Evolutionary conservation across 2,329 filamentous ascomycete species (phyloP).

Genomic region (Ustilaginoidea virens): DNA sequence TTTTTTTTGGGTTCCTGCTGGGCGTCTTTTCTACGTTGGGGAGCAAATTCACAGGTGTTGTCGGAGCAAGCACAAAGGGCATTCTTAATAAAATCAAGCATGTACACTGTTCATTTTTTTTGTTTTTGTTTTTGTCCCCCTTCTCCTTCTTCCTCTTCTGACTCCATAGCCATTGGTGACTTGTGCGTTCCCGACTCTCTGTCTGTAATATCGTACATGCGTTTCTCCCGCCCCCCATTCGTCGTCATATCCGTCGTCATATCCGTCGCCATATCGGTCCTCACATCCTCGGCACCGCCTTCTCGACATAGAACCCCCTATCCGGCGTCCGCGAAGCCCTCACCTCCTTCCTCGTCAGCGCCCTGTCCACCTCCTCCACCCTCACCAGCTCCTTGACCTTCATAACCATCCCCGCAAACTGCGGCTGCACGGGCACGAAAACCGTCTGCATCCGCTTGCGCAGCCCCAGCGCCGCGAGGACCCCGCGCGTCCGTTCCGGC

Average conservation of each 20-base stretch:
- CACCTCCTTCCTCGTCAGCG: slow-evolving; percentile 52
- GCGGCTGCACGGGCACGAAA: slow-evolving; percentile 70
- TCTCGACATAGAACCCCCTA: slow-evolving; percentile 68
- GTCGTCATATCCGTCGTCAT: not conserved
- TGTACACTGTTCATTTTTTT: not conserved
- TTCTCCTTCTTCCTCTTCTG: too few species aligned
- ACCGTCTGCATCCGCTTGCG: slow-evolving; percentile 74
- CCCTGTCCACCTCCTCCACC: slow-evolving; percentile 59
- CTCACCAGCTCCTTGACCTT: slow-evolving; percentile 84
- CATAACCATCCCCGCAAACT: slow-evolving; percentile 82
- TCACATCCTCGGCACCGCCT: slow-evolving; percentile 16
- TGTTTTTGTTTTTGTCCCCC: not conserved
- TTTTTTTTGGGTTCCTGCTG: not conserved
- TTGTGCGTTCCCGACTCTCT: too few species aligned
- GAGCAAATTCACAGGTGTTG: too few species aligned
- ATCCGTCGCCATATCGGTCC: not conserved
- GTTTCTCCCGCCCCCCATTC: too few species aligned
- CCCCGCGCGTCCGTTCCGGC: slow-evolving; percentile 61
- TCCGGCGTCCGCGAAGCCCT: slow-evolving; percentile 59
- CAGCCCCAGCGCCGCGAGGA: slow-evolving; percentile 72
- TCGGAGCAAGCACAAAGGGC: too few species aligned
- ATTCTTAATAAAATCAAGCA: not conserved
- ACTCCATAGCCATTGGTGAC: too few species aligned
- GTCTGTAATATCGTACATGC: too few species aligned
- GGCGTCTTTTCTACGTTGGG: not conserved